Evolutionary conservation across 441 rosid genomes (phyloP).

Genomic region (Syzygium malaccense): DNA sequence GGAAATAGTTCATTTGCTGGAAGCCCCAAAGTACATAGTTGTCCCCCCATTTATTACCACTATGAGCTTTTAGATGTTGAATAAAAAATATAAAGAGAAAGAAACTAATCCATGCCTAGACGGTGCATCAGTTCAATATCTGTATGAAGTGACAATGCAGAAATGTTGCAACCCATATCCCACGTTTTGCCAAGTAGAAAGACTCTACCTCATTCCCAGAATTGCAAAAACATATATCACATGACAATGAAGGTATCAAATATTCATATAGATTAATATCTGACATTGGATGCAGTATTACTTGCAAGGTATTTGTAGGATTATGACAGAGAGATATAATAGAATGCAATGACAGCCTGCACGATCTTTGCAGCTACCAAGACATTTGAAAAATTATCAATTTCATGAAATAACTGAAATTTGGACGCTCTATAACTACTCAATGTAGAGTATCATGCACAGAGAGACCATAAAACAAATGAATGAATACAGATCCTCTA

Average conservation of each 20-base stretch:
- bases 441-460: neutral
- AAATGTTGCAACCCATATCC: neutral
- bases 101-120: neutral
- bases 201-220: neutral
- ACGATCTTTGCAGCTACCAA: neutral
- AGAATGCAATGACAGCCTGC: neutral
- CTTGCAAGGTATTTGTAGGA: neutral
- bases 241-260: neutral
- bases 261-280: neutral
- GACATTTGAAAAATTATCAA: neutral
- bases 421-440: neutral
- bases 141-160: neutral
- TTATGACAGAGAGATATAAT: neutral
- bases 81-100: neutral
- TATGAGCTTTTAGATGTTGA: neutral
- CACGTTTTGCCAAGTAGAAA: neutral
- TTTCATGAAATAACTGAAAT: neutral
- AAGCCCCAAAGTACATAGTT: neutral
- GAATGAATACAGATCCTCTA: neutral
- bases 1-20: neutral
- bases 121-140: neutral
- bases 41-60: neutral
- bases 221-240: neutral
- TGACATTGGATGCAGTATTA: neutral
- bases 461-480: neutral